Conservation (phyloP, 73 alveolate species). For the Breviolum minutum region DNA sequence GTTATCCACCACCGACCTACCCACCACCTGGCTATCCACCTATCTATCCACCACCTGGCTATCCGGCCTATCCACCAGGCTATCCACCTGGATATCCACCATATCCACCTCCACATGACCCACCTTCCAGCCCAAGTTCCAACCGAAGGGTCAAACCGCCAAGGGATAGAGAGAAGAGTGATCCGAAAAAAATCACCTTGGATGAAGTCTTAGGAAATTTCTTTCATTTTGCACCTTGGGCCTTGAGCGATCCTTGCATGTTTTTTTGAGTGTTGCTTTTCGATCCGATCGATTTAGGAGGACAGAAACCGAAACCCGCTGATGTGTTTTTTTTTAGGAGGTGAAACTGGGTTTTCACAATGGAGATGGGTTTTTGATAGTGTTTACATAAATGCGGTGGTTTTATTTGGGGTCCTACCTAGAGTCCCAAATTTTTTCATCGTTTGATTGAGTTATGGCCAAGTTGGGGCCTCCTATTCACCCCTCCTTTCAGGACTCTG, state of each 20-base stretch:
- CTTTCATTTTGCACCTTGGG: neutral
- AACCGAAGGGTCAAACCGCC: neutral
- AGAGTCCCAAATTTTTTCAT: too few relatives aligned
- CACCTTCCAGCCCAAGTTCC: neutral
- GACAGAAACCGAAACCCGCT: neutral
- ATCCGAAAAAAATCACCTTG: neutral
- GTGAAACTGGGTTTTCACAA: too few relatives aligned
- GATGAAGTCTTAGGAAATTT: neutral
- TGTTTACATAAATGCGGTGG: too few relatives aligned
- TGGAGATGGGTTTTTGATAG: too few relatives aligned
- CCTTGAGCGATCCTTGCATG: too few relatives aligned
- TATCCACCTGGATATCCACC: constrained; percentile 37
- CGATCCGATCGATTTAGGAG: neutral
- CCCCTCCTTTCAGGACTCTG: too few relatives aligned
- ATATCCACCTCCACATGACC: neutral
- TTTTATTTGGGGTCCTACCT: too few relatives aligned
- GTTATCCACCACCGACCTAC: constrained; percentile 52
- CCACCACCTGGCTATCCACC: constrained; percentile 41
- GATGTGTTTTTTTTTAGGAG: too few relatives aligned
- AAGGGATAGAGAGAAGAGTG: neutral
- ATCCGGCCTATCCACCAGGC: constrained; percentile 42
- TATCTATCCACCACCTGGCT: constrained; percentile 49
- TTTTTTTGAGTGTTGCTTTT: neutral
- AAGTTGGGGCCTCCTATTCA: too few relatives aligned
- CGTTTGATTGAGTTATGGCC: too few relatives aligned